Evolutionary conservation across 78 protist genomes (phyloP).

Genomic region (Speleostelium caveatum): DNA sequence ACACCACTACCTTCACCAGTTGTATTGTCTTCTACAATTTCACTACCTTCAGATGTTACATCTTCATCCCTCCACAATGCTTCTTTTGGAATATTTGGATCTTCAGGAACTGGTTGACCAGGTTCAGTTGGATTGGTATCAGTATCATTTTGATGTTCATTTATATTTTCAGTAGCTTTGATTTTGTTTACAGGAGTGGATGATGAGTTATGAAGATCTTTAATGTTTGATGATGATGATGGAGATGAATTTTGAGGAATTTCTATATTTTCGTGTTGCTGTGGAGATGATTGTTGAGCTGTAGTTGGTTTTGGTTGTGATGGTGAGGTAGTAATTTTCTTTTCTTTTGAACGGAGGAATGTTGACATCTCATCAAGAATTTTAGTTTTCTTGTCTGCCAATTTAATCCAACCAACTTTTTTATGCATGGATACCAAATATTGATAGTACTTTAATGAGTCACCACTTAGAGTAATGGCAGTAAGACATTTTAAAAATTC

Average conservation of each 20-base stretch:
- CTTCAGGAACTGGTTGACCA: background rate
- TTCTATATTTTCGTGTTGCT: no score
- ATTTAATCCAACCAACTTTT: constrained; percentile 59
- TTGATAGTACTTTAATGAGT: constrained; percentile 14
- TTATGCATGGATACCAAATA: constrained; percentile 16
- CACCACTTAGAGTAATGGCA: constrained; percentile 12
- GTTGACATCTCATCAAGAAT: constrained; percentile 40
- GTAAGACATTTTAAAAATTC: constrained; percentile 47
- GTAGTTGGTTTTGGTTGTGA: background rate
- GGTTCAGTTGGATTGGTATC: background rate
- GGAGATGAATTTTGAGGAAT: background rate
- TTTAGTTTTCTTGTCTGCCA: constrained; percentile 52
- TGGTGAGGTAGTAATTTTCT: background rate
- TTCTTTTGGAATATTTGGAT: constrained; percentile 43
- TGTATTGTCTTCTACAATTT: constrained; percentile 19
- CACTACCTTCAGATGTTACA: constrained; percentile 73
- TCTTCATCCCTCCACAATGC: constrained; percentile 73
- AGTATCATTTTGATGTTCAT: background rate
- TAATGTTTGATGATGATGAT: background rate
- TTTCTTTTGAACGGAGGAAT: constrained; percentile 6
- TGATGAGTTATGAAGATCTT: constrained; percentile 67
- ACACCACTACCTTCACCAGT: background rate
- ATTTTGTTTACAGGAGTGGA: constrained; percentile 33
- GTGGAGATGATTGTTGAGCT: background rate
- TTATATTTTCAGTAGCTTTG: constrained; percentile 57